Evolutionary conservation across 768 basidiomycete genomes (phyloP).

Genomic region (Boletus coccyginus): DNA sequence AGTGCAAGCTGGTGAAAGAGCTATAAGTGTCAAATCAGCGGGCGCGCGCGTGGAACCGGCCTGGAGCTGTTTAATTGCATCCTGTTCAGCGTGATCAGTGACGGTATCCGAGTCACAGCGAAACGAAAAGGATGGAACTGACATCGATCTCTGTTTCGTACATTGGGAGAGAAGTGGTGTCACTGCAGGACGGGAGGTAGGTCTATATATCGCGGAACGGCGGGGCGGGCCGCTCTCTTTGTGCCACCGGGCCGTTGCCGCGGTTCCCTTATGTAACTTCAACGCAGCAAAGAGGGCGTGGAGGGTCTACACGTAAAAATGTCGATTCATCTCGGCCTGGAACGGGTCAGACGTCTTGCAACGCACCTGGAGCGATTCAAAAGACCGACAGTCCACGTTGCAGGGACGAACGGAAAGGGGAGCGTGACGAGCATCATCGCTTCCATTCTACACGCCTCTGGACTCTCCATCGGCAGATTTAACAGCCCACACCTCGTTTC

Average conservation of each 20-base stretch:
- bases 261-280: too few relatives aligned
- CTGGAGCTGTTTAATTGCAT: conserved; percentile 18
- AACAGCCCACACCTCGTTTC: conserved; percentile 90
- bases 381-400: conserved; percentile 84
- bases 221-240: too few relatives aligned
- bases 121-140: neutral
- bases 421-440: conserved; percentile 83
- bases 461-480: conserved; percentile 72
- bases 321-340: conserved; percentile 69
- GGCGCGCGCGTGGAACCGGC: conserved; percentile 22
- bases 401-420: conserved; percentile 98
- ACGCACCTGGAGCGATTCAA: conserved; percentile 56
- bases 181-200: too few relatives aligned
- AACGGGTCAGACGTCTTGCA: conserved; percentile 55
- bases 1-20: conserved; percentile 18
- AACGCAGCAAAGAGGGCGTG: neutral
- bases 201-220: neutral
- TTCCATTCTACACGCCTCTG: conserved; percentile 62
- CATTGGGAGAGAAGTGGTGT: conserved; percentile 8
- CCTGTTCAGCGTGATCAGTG: conserved; percentile 8
- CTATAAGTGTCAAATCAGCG: conserved; percentile 16
- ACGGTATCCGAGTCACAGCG: neutral
- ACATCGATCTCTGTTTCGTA: conserved; percentile 19
- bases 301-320: conserved; percentile 28
- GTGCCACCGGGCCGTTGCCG: too few relatives aligned